phyloP scores from a whole-genome alignment of 2,329 filamentous ascomycete species.

The Colletotrichum cordylinicola region DNA sequence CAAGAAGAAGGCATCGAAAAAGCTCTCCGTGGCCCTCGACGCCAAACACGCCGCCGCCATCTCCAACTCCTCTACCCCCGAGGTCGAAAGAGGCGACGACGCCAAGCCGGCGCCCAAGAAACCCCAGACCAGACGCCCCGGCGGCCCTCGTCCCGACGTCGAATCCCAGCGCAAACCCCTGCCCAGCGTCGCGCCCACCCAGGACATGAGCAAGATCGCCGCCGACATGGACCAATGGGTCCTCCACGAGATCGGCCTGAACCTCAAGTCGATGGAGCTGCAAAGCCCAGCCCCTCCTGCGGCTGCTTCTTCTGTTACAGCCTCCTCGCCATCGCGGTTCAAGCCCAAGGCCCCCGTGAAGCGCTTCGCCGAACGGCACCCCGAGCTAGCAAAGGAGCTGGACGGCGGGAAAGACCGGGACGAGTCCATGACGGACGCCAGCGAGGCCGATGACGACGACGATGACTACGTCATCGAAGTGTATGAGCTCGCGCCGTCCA shows the following conservation, averaged over 20 bases:
- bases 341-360: constrained; percentile 61
- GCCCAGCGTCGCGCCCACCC: constrained; percentile 37
- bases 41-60: background rate
- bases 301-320: background rate
- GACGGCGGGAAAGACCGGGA: constrained; percentile 31
- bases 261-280: constrained; percentile 52
- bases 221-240: constrained; percentile 65
- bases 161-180: constrained; percentile 17
- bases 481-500: constrained; percentile 65
- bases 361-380: constrained; percentile 62
- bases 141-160: background rate
- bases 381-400: constrained; percentile 37
- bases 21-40: constrained; percentile 29
- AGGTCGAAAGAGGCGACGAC: background rate
- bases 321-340: constrained; percentile 43
- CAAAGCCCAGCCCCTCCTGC: constrained; percentile 27
- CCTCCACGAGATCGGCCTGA: constrained; percentile 61
- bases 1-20: constrained; percentile 37
- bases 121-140: constrained; percentile 15
- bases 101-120: constrained; percentile 3
- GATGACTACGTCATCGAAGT: constrained; percentile 70
- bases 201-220: constrained; percentile 56
- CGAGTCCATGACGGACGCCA: constrained; percentile 43
- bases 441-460: constrained; percentile 49
- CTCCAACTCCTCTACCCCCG: background rate